Evolutionary conservation across 495 filamentous ascomycete species (phyloP).

Genomic region (Chaetomium fimeti): DNA sequence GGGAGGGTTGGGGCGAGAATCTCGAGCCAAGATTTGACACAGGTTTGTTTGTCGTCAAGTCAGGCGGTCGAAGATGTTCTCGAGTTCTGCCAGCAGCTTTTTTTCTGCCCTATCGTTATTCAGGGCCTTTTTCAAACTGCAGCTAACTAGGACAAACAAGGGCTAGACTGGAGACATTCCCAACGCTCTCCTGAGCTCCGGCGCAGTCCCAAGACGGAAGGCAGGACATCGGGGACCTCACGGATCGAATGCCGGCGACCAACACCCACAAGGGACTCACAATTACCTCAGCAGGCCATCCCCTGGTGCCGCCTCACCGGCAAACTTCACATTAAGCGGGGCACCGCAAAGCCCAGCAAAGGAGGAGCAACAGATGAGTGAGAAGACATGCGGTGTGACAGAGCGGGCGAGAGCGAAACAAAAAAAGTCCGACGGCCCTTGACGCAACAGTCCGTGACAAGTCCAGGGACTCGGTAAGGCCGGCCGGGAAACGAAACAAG

Average conservation of each 20-base stretch:
- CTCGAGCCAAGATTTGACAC: too few relatives aligned
- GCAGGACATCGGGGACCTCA: constrained; percentile 1
- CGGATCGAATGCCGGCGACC: background rate
- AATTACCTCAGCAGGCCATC: constrained; percentile 26
- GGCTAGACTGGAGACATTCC: background rate
- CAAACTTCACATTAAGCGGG: constrained; percentile 9
- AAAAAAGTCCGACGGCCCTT: background rate
- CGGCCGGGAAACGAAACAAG: constrained; percentile 4
- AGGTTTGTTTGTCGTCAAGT: too few relatives aligned
- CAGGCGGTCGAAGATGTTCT: too few relatives aligned
- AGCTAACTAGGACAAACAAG: too few relatives aligned
- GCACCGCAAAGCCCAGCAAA: background rate
- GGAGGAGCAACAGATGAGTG: background rate
- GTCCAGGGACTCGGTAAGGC: constrained; percentile 15
- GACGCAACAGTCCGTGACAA: constrained; percentile 1
- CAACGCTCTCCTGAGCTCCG: background rate
- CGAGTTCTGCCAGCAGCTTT: background rate
- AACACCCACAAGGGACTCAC: background rate
- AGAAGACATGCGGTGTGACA: constrained; percentile 26
- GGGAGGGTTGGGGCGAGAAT: too few relatives aligned
- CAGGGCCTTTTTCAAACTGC: too few relatives aligned
- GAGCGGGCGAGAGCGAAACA: background rate
- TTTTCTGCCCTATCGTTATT: too few relatives aligned
- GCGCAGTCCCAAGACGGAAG: background rate
- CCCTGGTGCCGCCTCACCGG: constrained; percentile 8